Percentiles rank a stretch among this genome's conserved stretches.
Evolutionary conservation across 805 yeast genomes (phyloP).

Genomic region (Candida xyloterini): DNA sequence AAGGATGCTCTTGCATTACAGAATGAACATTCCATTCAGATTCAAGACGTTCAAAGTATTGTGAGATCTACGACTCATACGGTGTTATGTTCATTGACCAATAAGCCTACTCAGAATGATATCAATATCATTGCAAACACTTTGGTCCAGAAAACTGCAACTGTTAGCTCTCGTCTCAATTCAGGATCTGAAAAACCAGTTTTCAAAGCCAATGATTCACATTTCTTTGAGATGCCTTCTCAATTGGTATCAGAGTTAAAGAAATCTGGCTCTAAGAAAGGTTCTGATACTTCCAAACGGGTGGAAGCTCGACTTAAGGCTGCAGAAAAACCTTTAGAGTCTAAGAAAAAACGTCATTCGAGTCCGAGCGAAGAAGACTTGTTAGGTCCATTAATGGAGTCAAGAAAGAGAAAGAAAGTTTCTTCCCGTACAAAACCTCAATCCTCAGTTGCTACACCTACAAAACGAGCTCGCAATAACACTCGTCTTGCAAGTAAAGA

Average conservation of each 20-base stretch:
- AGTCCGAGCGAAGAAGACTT: conserved; percentile 21
- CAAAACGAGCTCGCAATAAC: conserved; percentile 23
- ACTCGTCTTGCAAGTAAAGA: conserved; percentile 36
- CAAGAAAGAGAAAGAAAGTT: conserved; percentile 30
- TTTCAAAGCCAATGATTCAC: conserved; percentile 22
- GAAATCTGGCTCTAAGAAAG: neutral
- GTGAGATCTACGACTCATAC: conserved; percentile 3
- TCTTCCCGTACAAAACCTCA: conserved; percentile 15
- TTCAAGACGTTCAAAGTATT: conserved; percentile 12
- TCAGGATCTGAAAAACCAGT: conserved; percentile 5
- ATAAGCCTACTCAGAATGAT: conserved; percentile 16
- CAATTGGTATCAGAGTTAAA: conserved; percentile 1
- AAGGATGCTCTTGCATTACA: conserved; percentile 42
- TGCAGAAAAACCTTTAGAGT: conserved; percentile 7
- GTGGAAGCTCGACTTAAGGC: conserved; percentile 18
- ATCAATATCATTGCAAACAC: conserved; percentile 7
- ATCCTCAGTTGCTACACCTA: conserved; percentile 1
- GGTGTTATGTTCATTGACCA: conserved; percentile 12
- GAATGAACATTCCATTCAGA: conserved; percentile 25
- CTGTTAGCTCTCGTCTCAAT: conserved; percentile 5
- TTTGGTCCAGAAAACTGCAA: neutral
- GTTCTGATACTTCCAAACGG: conserved; percentile 5
- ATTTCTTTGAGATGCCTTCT: conserved; percentile 24
- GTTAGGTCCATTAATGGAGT: conserved; percentile 28
- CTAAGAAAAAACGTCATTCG: conserved; percentile 7